Evolutionary conservation across 2,329 filamentous ascomycete species (phyloP).

Genomic region (Alternaria tenuissima): DNA sequence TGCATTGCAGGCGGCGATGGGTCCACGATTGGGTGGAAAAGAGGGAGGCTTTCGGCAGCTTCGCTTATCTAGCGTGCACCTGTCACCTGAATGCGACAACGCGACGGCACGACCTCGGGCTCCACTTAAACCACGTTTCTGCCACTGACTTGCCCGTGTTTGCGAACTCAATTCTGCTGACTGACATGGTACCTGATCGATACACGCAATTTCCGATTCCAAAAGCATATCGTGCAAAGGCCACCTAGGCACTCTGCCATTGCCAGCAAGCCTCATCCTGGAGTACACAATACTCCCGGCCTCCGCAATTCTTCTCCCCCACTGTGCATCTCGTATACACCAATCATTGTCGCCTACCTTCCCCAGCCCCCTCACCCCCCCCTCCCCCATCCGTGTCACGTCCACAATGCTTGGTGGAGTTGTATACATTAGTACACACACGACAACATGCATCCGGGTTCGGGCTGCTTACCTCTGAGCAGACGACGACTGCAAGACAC

Average conservation of each 20-base stretch:
- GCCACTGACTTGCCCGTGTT: not conserved
- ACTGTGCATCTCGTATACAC: not conserved
- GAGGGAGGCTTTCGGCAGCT: not conserved
- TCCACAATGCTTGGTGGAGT: not conserved
- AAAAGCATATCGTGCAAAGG: not conserved
- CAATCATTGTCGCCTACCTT: not conserved
- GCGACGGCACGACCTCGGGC: conserved; percentile 7
- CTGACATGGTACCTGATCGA: not conserved
- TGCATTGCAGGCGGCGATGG: conserved; percentile 19
- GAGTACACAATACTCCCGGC: conserved; percentile 5
- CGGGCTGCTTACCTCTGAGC: not conserved
- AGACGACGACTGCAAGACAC: not conserved
- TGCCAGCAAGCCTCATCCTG: not conserved
- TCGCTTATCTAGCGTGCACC: conserved; percentile 9
- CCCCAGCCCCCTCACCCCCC: not conserved
- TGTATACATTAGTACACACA: not conserved
- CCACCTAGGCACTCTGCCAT: not conserved
- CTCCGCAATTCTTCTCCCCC: not conserved
- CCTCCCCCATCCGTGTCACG: conserved; percentile 2
- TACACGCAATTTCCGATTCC: not conserved
- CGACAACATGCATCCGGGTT: not conserved
- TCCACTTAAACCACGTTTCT: conserved; percentile 3
- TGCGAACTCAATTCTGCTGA: conserved; percentile 1
- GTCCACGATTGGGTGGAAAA: conserved; percentile 9
- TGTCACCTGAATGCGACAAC: conserved; percentile 5